phyloP scores from a whole-genome alignment of 176 grass and related monocot species.

The Hyparrhenia diplandra region DNA sequence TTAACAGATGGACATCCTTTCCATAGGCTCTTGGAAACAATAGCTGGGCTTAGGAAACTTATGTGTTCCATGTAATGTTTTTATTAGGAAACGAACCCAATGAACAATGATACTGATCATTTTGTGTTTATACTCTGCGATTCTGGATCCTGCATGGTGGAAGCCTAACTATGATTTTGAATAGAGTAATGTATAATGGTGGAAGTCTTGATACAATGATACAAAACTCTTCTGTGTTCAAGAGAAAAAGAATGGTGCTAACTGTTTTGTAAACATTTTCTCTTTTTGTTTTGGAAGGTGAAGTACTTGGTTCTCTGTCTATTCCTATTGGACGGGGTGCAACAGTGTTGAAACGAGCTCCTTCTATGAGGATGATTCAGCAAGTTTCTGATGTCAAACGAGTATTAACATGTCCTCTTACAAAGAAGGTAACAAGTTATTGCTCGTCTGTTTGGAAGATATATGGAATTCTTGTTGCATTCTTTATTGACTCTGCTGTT shows the following conservation, averaged over 20 bases:
- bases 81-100: too few relatives aligned
- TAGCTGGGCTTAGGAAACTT: too few relatives aligned
- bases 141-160: too few relatives aligned
- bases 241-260: background rate
- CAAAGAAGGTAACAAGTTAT: slow-evolving; percentile 55
- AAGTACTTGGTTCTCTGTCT: slow-evolving; percentile 85
- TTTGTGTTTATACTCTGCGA: too few relatives aligned
- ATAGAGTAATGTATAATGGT: background rate
- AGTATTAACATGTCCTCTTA: slow-evolving; percentile 63
- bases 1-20: too few relatives aligned
- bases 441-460: background rate
- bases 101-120: too few relatives aligned
- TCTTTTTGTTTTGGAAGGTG: slow-evolving; percentile 50
- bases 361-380: slow-evolving; percentile 83
- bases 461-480: background rate
- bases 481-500: background rate
- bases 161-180: background rate
- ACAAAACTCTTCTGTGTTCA: background rate
- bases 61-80: too few relatives aligned
- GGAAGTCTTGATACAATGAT: background rate
- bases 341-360: slow-evolving; percentile 72
- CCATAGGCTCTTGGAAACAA: too few relatives aligned
- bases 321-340: slow-evolving; percentile 72
- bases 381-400: slow-evolving; percentile 55
- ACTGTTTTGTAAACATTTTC: slow-evolving; percentile 21